Percentiles rank a stretch among this genome's conserved stretches.
phyloP scores from a whole-genome alignment of 495 filamentous ascomycete species.

The Neurospora sp. region DNA sequence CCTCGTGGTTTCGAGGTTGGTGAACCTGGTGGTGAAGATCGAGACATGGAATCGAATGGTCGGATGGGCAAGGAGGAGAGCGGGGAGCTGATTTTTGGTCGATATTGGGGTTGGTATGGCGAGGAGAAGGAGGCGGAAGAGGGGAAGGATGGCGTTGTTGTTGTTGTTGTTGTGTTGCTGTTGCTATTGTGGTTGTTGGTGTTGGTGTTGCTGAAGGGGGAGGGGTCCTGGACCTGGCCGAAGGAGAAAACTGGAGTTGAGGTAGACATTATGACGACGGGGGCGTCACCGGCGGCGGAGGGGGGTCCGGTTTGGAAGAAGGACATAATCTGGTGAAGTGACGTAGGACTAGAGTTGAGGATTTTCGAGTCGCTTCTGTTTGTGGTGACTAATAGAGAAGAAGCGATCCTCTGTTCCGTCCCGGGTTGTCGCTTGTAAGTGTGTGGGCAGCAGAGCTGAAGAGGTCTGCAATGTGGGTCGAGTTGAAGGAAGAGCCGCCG shows the following conservation, averaged over 20 bases:
- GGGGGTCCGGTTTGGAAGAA: not conserved
- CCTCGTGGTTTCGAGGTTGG: not conserved
- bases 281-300: not conserved
- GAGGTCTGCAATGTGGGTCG: not conserved
- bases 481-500: not conserved
- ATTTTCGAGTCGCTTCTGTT: not conserved
- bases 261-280: slow-evolving; percentile 9
- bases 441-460: not conserved
- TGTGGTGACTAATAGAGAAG: not conserved
- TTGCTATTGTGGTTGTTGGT: not conserved
- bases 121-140: not conserved
- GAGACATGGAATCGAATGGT: slow-evolving; percentile 1
- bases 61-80: slow-evolving; percentile 16
- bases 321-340: not conserved
- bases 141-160: not conserved
- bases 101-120: slow-evolving; percentile 4
- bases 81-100: slow-evolving; percentile 8
- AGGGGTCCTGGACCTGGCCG: slow-evolving; percentile 6
- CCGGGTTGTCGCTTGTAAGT: not conserved
- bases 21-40: not conserved
- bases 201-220: slow-evolving; percentile 9
- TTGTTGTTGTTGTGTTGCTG: not conserved
- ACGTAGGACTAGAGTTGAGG: not conserved
- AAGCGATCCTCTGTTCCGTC: not conserved
- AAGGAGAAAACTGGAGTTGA: slow-evolving; percentile 5